A percentile compares a stretch with the other conserved stretches of the same genome.
Conservation (phyloP, 73 alveolate species). For the Paramecium primaurelia region DNA sequence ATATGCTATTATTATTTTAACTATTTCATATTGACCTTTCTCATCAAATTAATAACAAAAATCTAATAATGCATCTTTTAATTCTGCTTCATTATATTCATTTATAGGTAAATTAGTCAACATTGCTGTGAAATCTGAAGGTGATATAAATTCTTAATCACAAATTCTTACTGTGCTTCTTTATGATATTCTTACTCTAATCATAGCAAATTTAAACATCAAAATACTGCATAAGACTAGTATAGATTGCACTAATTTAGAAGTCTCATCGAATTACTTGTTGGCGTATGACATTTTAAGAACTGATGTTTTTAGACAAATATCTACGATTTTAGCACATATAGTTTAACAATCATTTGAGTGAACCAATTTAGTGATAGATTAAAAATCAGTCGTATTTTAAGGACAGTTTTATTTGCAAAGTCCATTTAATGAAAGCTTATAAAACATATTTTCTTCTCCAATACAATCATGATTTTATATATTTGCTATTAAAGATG, state of each 20-base stretch:
- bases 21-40: neutral
- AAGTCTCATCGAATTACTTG: neutral
- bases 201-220: neutral
- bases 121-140: conserved; percentile 42
- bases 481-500: neutral
- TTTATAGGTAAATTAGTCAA: neutral
- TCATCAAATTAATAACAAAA: neutral
- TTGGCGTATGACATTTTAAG: neutral
- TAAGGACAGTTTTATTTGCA: neutral
- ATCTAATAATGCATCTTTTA: neutral
- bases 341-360: neutral
- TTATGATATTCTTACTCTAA: neutral
- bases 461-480: neutral
- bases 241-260: neutral
- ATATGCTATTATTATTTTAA: neutral
- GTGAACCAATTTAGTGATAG: neutral
- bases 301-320: neutral
- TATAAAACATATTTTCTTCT: neutral
- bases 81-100: conserved; percentile 24
- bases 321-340: neutral
- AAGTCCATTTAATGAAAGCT: neutral
- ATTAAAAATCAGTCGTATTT: neutral
- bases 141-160: conserved; percentile 4
- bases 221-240: neutral
- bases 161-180: neutral